Evolutionary conservation across 2,329 filamentous ascomycete species (phyloP).

Genomic region (Plectosphaerella plurivora): DNA sequence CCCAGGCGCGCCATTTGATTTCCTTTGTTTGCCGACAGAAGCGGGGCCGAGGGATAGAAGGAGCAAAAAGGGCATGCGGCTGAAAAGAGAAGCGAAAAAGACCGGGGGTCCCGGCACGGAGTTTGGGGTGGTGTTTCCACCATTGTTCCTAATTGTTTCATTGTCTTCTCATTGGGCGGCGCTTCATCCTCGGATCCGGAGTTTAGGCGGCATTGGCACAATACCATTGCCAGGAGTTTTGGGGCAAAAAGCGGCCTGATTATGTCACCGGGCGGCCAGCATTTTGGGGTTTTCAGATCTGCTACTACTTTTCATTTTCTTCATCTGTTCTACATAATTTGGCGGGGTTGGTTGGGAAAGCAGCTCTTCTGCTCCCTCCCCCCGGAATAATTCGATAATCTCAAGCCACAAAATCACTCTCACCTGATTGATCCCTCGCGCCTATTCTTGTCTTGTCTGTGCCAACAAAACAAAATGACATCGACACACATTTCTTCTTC

Average conservation of each 20-base stretch:
- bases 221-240: neutral
- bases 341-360: neutral
- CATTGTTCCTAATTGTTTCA: no score
- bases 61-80: neutral
- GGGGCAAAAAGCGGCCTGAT: neutral
- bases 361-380: neutral
- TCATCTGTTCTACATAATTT: no score
- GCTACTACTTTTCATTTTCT: no score
- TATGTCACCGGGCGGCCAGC: neutral
- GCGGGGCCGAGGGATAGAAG: conserved; percentile 5
- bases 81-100: neutral
- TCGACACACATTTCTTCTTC: no score
- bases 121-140: neutral
- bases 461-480: no score
- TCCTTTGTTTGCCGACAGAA: neutral
- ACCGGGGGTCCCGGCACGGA: neutral
- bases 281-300: neutral
- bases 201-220: neutral
- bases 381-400: neutral
- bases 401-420: neutral
- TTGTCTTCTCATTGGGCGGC: no score
- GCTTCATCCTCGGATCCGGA: neutral
- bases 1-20: no score
- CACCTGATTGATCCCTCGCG: neutral
- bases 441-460: no score